These are phyloP conservation scores for Colletotrichum tanaceti DNA, from an alignment of 2,329 filamentous ascomycete species.

Conservation along the genomic window DNA sequence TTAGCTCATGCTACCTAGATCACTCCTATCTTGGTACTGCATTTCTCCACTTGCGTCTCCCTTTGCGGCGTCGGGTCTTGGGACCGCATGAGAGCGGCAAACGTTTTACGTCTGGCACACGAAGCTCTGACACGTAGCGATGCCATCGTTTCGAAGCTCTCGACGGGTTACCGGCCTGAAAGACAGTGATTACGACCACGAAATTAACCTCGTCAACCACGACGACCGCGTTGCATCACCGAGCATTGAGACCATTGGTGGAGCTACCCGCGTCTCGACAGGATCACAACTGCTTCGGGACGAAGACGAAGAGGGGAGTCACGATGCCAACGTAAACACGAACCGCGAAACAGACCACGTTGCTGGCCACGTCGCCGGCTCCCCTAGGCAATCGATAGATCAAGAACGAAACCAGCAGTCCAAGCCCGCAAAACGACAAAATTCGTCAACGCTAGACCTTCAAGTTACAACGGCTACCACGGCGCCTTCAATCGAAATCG, in stretches of 20 bases:
- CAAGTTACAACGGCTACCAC: slow-evolving; percentile 8
- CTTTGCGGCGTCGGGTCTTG: not conserved
- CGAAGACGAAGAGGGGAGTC: slow-evolving; percentile 16
- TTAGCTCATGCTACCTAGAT: slow-evolving; percentile 8
- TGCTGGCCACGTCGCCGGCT: slow-evolving; percentile 1
- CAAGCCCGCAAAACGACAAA: slow-evolving; percentile 13
- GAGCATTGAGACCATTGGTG: slow-evolving; percentile 25
- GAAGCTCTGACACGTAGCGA: slow-evolving; percentile 44
- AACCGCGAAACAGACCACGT: not conserved
- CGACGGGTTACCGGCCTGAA: slow-evolving; percentile 67
- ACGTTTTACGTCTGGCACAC: slow-evolving; percentile 19
- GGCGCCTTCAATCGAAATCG: slow-evolving; percentile 40
- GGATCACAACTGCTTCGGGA: slow-evolving; percentile 32
- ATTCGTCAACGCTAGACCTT: slow-evolving; percentile 7
- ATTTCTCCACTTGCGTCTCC: slow-evolving; percentile 42
- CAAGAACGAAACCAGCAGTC: slow-evolving; percentile 4
- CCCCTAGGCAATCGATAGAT: slow-evolving; percentile 15
- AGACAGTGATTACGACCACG: slow-evolving; percentile 75
- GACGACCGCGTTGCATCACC: slow-evolving; percentile 45
- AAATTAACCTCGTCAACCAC: slow-evolving; percentile 75
- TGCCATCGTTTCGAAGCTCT: slow-evolving; percentile 58
- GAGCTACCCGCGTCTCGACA: slow-evolving; percentile 28
- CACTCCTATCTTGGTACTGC: not conserved
- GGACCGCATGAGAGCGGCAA: not conserved
- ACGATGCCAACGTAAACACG: not conserved